Conservation (phyloP, 495 filamentous ascomycete species). For the Rusavskia elegans region DNA sequence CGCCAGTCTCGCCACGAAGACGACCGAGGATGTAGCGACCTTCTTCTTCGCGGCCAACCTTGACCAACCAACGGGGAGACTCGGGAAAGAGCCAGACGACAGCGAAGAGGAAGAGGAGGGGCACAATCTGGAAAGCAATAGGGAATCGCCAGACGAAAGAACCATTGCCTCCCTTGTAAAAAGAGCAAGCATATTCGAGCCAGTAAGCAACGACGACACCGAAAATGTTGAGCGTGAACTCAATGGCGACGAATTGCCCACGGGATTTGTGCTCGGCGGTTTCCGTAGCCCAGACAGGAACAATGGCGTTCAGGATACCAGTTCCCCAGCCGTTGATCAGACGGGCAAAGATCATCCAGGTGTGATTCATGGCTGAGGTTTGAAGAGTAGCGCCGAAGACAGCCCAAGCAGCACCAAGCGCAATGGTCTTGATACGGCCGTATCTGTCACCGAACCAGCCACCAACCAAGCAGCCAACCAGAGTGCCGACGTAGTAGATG, state of each 20-base stretch:
- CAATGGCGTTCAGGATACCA: conserved; percentile 54
- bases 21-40: conserved; percentile 44
- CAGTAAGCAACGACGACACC: conserved; percentile 60
- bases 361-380: conserved; percentile 42
- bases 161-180: conserved; percentile 37
- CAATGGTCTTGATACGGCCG: conserved; percentile 47
- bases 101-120: conserved; percentile 35
- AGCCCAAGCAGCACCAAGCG: conserved; percentile 37
- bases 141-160: conserved; percentile 52
- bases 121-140: conserved; percentile 55
- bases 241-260: conserved; percentile 55
- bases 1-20: conserved; percentile 40
- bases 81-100: conserved; percentile 49
- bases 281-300: conserved; percentile 59
- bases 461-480: conserved; percentile 42
- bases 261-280: conserved; percentile 51
- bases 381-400: conserved; percentile 44
- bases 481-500: conserved; percentile 55
- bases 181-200: conserved; percentile 52
- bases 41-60: conserved; percentile 44
- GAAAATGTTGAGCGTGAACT: conserved; percentile 60
- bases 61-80: conserved; percentile 49
- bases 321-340: conserved; percentile 55
- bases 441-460: conserved; percentile 46
- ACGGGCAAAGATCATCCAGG: conserved; percentile 60